A percentile compares a stretch with the other conserved stretches of the same genome.
phyloP scores from a whole-genome alignment of 2,329 filamentous ascomycete species.

The Albifimbria verrucaria region DNA sequence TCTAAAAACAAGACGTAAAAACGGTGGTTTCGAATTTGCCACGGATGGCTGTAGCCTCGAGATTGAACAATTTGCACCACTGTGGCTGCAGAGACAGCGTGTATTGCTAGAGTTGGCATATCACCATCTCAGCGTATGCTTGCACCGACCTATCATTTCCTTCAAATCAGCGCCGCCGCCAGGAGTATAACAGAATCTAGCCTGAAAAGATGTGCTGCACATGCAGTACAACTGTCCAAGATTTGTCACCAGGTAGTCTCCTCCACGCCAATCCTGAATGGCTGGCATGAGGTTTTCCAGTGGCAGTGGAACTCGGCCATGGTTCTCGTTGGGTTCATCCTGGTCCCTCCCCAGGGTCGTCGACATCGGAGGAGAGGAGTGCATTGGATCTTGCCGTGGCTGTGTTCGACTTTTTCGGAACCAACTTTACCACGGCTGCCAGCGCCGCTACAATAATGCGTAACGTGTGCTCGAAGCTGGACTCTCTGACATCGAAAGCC shows the following conservation, averaged over 20 bases:
- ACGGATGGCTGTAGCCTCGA: neutral
- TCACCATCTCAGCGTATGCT: slow-evolving; percentile 1
- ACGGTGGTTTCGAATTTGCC: neutral
- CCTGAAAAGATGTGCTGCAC: neutral
- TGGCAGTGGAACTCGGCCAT: neutral
- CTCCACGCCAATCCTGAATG: neutral
- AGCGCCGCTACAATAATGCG: neutral
- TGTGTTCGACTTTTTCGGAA: neutral
- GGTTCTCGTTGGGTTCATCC: neutral
- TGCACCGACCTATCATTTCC: neutral
- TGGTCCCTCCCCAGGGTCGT: neutral
- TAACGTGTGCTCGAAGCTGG: neutral
- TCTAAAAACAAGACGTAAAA: neutral
- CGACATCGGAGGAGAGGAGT: neutral
- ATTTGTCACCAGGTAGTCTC: neutral
- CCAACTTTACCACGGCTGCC: neutral
- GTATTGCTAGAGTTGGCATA: slow-evolving; percentile 25
- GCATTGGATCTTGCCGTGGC: neutral
- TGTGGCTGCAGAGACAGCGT: slow-evolving; percentile 3
- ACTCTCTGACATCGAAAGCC: neutral
- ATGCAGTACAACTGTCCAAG: neutral
- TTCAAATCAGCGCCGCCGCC: neutral
- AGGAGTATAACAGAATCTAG: neutral
- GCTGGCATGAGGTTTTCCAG: neutral
- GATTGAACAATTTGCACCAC: slow-evolving; percentile 4